Conservation (phyloP, 1,139 yeast species). For the Eremothecium gossypii region DNA sequence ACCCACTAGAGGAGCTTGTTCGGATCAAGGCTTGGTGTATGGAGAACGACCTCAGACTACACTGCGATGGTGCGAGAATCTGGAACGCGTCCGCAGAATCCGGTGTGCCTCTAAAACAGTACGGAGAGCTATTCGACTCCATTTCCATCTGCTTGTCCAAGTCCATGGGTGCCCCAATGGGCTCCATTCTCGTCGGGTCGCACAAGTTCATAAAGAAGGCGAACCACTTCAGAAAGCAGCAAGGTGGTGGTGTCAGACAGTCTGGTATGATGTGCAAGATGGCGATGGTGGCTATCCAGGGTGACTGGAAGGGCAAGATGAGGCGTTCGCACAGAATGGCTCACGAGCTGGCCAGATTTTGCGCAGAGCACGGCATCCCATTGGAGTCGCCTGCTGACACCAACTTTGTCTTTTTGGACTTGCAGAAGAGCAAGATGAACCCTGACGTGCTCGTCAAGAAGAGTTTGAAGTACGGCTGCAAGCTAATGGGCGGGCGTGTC, state of each 20-base stretch:
- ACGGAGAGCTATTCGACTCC: constrained; percentile 74
- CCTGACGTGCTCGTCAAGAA: constrained; percentile 45
- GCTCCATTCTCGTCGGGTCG: constrained; percentile 76
- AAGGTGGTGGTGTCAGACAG: constrained; percentile 93
- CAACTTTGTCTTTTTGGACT: constrained; percentile 75
- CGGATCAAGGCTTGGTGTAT: constrained; percentile 67
- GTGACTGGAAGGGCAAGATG: constrained; percentile 54
- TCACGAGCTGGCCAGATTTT: constrained; percentile 52
- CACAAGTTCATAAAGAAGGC: constrained; percentile 56
- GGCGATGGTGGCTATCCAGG: constrained; percentile 72
- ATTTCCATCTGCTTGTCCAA: constrained; percentile 85
- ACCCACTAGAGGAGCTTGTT: constrained; percentile 72
- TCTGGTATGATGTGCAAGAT: constrained; percentile 75
- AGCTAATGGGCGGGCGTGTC: constrained; percentile 63
- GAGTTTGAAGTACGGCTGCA: constrained; percentile 54
- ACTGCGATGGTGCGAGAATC: constrained; percentile 91
- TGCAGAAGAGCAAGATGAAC: constrained; percentile 49
- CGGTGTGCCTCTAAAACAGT: constrained; percentile 59
- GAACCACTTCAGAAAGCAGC: constrained; percentile 83
- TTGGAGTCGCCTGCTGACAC: constrained; percentile 76
- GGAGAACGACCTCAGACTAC: constrained; percentile 54
- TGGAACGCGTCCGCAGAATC: constrained; percentile 84
- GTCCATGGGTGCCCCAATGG: constrained; percentile 91
- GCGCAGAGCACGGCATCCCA: constrained; percentile 44
- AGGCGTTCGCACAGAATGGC: constrained; percentile 59